Percentiles rank a stretch among this genome's conserved stretches.
Evolutionary conservation across 108 stramenopile species (phyloP).

Genomic region (Hondaea fermentalgiana): DNA sequence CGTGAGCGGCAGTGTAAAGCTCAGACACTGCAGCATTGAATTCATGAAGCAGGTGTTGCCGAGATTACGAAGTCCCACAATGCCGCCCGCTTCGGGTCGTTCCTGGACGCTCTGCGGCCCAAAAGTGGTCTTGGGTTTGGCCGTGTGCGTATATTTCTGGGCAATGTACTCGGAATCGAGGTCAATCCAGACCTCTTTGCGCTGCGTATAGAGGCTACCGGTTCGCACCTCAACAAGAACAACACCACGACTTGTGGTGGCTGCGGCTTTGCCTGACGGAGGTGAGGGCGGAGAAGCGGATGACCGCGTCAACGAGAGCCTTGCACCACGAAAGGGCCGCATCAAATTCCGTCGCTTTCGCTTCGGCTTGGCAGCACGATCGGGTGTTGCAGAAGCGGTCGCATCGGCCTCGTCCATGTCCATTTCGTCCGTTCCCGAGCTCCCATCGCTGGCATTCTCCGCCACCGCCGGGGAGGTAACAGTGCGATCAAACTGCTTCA

Average conservation of each 20-base stretch:
- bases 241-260: neutral
- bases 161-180: conserved; percentile 11
- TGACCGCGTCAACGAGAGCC: neutral
- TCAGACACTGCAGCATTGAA: conserved; percentile 33
- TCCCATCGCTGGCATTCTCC: neutral
- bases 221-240: neutral
- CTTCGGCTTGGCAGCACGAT: neutral
- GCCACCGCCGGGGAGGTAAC: neutral
- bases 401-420: neutral
- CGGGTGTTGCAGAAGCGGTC: too few species aligned
- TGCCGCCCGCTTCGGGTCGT: neutral
- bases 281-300: neutral
- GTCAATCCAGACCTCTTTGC: neutral
- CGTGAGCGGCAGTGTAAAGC: conserved; percentile 16
- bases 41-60: conserved; percentile 54
- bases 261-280: neutral
- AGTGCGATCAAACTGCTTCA: neutral
- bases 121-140: neutral
- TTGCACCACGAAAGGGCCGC: neutral
- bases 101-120: neutral
- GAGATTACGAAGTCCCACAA: conserved; percentile 32
- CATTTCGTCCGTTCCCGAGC: neutral
- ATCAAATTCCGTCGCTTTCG: neutral
- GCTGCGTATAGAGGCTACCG: neutral
- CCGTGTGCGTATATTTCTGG: neutral